These are phyloP conservation scores for Plasmodium malariae DNA, from an alignment of 169 alveolate genomes.

Conservation along the genomic window DNA sequence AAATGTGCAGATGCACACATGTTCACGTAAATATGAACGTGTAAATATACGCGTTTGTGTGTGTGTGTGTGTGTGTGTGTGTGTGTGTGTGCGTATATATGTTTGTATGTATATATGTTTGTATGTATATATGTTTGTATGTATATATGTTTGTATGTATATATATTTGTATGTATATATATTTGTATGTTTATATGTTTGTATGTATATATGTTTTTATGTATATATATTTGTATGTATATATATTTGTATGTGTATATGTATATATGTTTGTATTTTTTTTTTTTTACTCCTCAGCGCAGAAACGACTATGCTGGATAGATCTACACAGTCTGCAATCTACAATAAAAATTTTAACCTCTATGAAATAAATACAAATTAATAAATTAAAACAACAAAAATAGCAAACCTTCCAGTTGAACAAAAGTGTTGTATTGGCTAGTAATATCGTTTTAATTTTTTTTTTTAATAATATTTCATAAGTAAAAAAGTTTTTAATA, in stretches of 20 bases:
- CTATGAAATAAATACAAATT: neutral
- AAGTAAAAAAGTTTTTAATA: conserved; percentile 45
- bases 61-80: too few relatives aligned
- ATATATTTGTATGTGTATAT: neutral
- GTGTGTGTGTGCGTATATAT: too few relatives aligned
- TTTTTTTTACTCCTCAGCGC: conserved; percentile 36
- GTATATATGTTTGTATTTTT: neutral
- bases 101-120: too few relatives aligned
- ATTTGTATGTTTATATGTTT: too few relatives aligned
- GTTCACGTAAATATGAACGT: too few relatives aligned
- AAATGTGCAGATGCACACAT: too few relatives aligned
- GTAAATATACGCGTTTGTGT: too few relatives aligned
- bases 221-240: neutral
- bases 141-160: too few relatives aligned
- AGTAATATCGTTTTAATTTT: conserved; percentile 31
- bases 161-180: too few relatives aligned
- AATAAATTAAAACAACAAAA: neutral
- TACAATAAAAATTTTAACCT: neutral
- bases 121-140: too few relatives aligned
- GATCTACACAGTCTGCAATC: conserved; percentile 67
- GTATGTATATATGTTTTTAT: neutral
- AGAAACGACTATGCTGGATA: conserved; percentile 54
- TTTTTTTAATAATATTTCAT: conserved; percentile 46
- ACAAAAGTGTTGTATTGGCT: conserved; percentile 18
- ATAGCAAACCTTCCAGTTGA: conserved; percentile 1